These are phyloP conservation scores for Leishmania tarentolae DNA, from an alignment of 208 protist species.

Conservation along the genomic window DNA sequence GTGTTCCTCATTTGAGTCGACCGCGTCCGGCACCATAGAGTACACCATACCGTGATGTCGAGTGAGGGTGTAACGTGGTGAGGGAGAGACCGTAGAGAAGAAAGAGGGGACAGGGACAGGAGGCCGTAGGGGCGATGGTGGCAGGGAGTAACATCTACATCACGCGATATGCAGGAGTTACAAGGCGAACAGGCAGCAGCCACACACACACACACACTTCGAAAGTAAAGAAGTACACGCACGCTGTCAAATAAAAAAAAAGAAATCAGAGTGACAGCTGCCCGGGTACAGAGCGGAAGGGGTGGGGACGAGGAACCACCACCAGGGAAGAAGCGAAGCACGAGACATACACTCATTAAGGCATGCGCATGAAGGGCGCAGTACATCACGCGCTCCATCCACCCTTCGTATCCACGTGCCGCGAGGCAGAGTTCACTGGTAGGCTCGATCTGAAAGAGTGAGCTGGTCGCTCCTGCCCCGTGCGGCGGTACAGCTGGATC, in stretches of 20 bases:
- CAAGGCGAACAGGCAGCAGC: not conserved
- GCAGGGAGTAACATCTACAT: not conserved
- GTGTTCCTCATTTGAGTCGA: not conserved
- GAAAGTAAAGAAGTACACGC: not conserved
- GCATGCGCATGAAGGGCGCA: not conserved
- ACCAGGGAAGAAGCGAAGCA: not conserved
- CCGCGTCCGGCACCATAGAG: not conserved
- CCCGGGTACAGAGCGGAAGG: not conserved
- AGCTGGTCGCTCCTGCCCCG: slow-evolving; percentile 53
- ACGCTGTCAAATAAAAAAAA: not conserved
- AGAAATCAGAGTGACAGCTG: not conserved
- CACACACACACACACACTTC: not conserved
- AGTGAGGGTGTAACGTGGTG: not conserved
- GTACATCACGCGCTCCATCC: not conserved
- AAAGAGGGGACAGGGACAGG: not conserved
- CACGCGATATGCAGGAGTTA: not conserved
- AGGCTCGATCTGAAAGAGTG: not conserved
- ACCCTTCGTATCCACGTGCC: not conserved
- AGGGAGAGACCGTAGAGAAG: not conserved
- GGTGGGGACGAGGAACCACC: not conserved
- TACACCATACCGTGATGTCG: not conserved
- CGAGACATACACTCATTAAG: not conserved
- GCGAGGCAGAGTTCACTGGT: not conserved
- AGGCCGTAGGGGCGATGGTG: not conserved
- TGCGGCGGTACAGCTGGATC: slow-evolving; percentile 75